Evolutionary conservation across 2,329 filamentous ascomycete genomes (phyloP).

Genomic region (Penicillium digitatum): DNA sequence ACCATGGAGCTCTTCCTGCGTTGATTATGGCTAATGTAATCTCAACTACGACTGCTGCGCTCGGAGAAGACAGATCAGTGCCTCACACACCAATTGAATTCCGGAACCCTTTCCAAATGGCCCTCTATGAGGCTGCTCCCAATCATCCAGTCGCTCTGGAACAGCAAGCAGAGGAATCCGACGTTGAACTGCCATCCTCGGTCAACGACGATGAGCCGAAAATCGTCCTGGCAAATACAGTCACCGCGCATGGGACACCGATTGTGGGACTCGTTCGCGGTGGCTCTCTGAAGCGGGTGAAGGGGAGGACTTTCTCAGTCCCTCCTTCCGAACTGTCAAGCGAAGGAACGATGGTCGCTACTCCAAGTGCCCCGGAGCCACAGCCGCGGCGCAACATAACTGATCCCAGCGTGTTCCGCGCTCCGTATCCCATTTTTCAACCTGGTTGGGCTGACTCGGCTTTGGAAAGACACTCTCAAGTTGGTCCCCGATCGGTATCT

Average conservation of each 20-base stretch:
- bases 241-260: slow-evolving; percentile 19
- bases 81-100: slow-evolving; percentile 27
- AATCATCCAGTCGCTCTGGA: not conserved
- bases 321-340: slow-evolving; percentile 25
- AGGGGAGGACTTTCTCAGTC: slow-evolving; percentile 31
- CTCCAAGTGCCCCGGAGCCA: slow-evolving; percentile 20
- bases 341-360: slow-evolving; percentile 23
- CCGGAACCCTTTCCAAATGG: slow-evolving; percentile 31
- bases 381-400: slow-evolving; percentile 41
- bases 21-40: slow-evolving; percentile 47
- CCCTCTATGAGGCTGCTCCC: slow-evolving; percentile 3
- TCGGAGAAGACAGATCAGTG: slow-evolving; percentile 21
- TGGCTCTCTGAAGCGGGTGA: slow-evolving; percentile 27
- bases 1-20: slow-evolving; percentile 45
- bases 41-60: slow-evolving; percentile 22
- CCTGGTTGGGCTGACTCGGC: slow-evolving; percentile 16
- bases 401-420: slow-evolving; percentile 38
- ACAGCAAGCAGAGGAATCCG: slow-evolving; percentile 10
- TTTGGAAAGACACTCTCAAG: slow-evolving; percentile 13
- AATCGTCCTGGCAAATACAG: slow-evolving; percentile 19
- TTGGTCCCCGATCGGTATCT: slow-evolving; percentile 23
- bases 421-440: slow-evolving; percentile 33
- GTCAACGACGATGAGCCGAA: slow-evolving; percentile 26
- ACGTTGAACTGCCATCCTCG: slow-evolving; percentile 16
- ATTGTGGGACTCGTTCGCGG: slow-evolving; percentile 34